These are phyloP conservation scores for Tetrapisispora phaffii DNA, from an alignment of 805 yeast species.

Conservation along the genomic window DNA sequence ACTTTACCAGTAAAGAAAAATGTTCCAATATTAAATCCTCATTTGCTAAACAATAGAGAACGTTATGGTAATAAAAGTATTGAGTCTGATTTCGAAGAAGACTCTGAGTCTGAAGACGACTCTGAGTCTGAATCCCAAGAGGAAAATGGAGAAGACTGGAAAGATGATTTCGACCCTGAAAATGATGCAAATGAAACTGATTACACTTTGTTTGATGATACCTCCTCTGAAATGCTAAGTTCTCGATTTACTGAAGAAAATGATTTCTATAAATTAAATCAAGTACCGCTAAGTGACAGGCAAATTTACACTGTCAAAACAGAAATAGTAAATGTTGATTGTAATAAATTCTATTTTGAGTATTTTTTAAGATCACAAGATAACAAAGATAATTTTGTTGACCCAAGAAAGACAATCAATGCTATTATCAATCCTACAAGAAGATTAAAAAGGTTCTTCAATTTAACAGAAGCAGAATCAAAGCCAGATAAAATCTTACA, in stretches of 20 bases:
- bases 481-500: not conserved
- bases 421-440: not conserved
- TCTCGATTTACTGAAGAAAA: not conserved
- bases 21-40: not conserved
- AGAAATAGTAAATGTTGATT: not conserved
- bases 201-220: not conserved
- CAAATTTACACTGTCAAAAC: not conserved
- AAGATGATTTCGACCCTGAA: not conserved
- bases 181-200: not conserved
- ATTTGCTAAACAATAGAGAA: not conserved
- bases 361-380: not conserved
- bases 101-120: not conserved
- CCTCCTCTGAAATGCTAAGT: not conserved
- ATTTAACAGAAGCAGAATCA: slow-evolving; percentile 1
- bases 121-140: not conserved
- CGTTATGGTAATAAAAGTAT: not conserved
- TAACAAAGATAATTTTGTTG: slow-evolving; percentile 2
- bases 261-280: not conserved
- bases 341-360: not conserved
- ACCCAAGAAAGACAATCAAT: slow-evolving; percentile 1
- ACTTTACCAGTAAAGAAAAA: not conserved
- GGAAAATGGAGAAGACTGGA: not conserved
- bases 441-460: slow-evolving; percentile 1
- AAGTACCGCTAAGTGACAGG: not conserved
- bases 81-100: not conserved